Conservation (phyloP, 2,329 filamentous ascomycete genomes). For the Pseudogymnoascus sp. region DNA sequence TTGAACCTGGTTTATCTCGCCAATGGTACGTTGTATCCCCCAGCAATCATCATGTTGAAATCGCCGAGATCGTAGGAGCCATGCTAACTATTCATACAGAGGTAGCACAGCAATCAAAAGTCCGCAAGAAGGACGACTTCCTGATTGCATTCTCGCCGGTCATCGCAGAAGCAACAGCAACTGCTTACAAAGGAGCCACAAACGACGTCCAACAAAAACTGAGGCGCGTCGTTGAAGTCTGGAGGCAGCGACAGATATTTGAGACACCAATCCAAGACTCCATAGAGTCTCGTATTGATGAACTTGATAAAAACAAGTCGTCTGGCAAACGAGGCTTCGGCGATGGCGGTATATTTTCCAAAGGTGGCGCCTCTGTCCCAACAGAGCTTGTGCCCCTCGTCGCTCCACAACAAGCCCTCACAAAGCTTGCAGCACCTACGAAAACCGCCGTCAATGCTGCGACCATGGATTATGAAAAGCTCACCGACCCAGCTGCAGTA, state of each 20-base stretch:
- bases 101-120: constrained; percentile 93
- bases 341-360: constrained; percentile 66
- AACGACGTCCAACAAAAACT: constrained; percentile 84
- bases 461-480: constrained; percentile 75
- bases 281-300: constrained; percentile 71
- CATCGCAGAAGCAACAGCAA: constrained; percentile 80
- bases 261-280: constrained; percentile 71
- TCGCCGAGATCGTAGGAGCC: neutral
- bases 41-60: neutral
- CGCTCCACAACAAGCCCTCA: constrained; percentile 64
- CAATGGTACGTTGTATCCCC: constrained; percentile 59
- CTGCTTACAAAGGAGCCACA: constrained; percentile 85
- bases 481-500: constrained; percentile 63
- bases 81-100: constrained; percentile 48
- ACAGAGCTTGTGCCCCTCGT: constrained; percentile 72
- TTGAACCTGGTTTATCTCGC: constrained; percentile 90
- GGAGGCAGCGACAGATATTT: constrained; percentile 82
- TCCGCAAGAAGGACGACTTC: constrained; percentile 87
- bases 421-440: constrained; percentile 64
- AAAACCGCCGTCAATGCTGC: constrained; percentile 64
- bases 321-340: constrained; percentile 46
- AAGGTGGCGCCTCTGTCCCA: constrained; percentile 54
- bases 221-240: constrained; percentile 85
- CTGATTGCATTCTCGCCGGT: constrained; percentile 85
- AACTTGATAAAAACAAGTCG: constrained; percentile 56